Evolutionary conservation across 176 grass and related monocot species (phyloP).

Genomic region (Bolboschoenus planiculmis): DNA sequence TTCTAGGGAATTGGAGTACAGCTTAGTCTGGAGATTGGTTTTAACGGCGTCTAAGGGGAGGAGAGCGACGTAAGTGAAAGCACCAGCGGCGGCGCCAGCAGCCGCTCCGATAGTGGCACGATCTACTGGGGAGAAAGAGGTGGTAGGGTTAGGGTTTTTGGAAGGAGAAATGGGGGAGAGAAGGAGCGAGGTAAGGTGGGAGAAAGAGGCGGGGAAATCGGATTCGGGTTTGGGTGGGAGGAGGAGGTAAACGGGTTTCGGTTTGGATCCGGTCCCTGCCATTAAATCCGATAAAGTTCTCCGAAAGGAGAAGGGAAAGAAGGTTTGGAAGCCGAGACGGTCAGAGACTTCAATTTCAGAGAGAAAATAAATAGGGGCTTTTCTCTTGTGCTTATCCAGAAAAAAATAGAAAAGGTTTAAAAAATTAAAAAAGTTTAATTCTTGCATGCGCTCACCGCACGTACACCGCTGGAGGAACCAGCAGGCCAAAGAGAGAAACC

Average conservation of each 20-base stretch:
- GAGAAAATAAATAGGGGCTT: not conserved
- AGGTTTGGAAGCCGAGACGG: not conserved
- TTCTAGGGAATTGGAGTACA: constrained; percentile 39
- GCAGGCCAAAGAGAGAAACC: not conserved
- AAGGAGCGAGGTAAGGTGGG: not conserved
- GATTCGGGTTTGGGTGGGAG: not conserved
- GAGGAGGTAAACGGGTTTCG: constrained; percentile 17
- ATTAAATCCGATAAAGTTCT: not conserved
- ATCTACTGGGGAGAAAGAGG: constrained; percentile 31
- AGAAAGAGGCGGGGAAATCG: not conserved
- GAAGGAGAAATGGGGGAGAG: not conserved
- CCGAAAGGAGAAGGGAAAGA: not conserved
- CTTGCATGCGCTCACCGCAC: not conserved
- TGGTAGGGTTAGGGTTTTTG: not conserved
- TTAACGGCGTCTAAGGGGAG: constrained; percentile 88
- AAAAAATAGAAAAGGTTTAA: not conserved
- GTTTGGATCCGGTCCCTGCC: not conserved
- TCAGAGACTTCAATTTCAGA: not conserved
- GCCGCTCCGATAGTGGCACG: constrained; percentile 64
- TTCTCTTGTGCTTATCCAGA: not conserved
- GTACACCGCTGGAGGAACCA: not conserved
- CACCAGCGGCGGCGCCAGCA: constrained; percentile 69
- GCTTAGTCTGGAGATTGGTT: constrained; percentile 63
- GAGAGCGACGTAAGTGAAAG: constrained; percentile 75
- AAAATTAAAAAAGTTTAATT: not conserved